Evolutionary conservation across 2,329 filamentous ascomycete genomes (phyloP).

Genomic region (Penicillium sp.): DNA sequence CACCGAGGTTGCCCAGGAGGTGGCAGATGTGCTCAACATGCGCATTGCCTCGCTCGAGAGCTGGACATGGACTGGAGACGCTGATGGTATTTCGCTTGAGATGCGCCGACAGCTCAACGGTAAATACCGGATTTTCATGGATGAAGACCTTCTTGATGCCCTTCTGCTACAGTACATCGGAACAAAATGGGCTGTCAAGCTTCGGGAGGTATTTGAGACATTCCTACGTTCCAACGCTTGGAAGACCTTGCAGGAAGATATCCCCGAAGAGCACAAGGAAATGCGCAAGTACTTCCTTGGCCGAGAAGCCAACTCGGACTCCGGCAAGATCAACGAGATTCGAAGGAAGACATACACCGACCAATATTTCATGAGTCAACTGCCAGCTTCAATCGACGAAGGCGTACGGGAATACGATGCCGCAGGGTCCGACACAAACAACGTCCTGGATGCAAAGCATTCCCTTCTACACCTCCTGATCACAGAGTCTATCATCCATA

Average conservation of each 20-base stretch:
- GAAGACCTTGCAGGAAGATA: slow-evolving; percentile 36
- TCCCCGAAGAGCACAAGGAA: slow-evolving; percentile 41
- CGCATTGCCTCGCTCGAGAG: slow-evolving; percentile 51
- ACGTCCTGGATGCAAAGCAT: slow-evolving; percentile 54
- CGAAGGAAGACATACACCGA: slow-evolving; percentile 42
- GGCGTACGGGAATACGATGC: slow-evolving; percentile 43
- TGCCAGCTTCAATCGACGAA: slow-evolving; percentile 47
- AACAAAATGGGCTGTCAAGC: slow-evolving; percentile 51
- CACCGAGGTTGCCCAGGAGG: slow-evolving; percentile 52
- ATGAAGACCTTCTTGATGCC: slow-evolving; percentile 58
- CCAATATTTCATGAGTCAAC: slow-evolving; percentile 58
- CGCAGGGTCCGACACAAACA: slow-evolving; percentile 40
- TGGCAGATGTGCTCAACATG: slow-evolving; percentile 60
- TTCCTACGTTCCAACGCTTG: slow-evolving; percentile 45
- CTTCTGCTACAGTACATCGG: slow-evolving; percentile 58
- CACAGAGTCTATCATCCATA: slow-evolving; percentile 56
- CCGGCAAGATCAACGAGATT: slow-evolving; percentile 33
- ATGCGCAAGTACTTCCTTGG: slow-evolving; percentile 49
- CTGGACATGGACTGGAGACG: slow-evolving; percentile 52
- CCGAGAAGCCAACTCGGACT: slow-evolving; percentile 1
- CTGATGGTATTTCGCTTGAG: slow-evolving; percentile 47
- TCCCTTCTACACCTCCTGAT: slow-evolving; percentile 58
- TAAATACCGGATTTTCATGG: slow-evolving; percentile 60
- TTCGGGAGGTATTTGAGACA: slow-evolving; percentile 45
- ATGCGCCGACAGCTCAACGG: slow-evolving; percentile 57